Conservation (phyloP, 495 filamentous ascomycete species). For the Xylaria longipes region DNA sequence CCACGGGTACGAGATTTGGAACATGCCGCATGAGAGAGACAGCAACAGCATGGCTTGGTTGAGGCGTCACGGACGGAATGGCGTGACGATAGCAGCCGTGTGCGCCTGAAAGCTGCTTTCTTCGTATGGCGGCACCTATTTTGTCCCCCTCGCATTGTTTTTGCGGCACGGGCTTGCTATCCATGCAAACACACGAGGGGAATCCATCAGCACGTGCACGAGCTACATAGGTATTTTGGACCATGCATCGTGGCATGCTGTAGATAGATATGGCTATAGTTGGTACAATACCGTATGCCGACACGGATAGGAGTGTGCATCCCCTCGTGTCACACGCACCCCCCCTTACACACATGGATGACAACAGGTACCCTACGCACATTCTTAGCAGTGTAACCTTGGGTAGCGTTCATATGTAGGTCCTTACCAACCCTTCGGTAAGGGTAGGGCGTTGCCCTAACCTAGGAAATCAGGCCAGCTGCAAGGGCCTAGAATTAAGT, state of each 20-base stretch:
- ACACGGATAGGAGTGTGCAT: not conserved
- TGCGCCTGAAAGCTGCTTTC: conserved; percentile 3
- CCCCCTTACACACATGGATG: not conserved
- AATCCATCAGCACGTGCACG: conserved; percentile 19
- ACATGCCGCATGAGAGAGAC: not conserved
- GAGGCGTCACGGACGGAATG: not conserved
- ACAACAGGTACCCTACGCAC: not conserved
- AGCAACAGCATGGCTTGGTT: not conserved
- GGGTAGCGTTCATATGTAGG: conserved; percentile 28
- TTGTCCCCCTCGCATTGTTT: not conserved
- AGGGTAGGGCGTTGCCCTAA: not conserved
- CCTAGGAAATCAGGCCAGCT: conserved; percentile 9
- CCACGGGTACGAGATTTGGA: conserved; percentile 7
- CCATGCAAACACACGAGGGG: not conserved
- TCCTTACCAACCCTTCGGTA: conserved; percentile 28
- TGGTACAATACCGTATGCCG: not conserved
- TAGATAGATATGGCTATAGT: conserved; percentile 13
- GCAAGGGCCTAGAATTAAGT: not conserved
- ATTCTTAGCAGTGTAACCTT: conserved; percentile 8
- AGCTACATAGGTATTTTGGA: conserved; percentile 20
- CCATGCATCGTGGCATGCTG: conserved; percentile 19
- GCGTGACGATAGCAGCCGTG: conserved; percentile 8
- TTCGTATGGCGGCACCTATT: conserved; percentile 12
- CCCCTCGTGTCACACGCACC: not conserved
- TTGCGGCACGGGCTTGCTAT: not conserved